Evolutionary conservation across 495 filamentous ascomycete species (phyloP).

Genomic region (Pyrenopolyporus hunteri): DNA sequence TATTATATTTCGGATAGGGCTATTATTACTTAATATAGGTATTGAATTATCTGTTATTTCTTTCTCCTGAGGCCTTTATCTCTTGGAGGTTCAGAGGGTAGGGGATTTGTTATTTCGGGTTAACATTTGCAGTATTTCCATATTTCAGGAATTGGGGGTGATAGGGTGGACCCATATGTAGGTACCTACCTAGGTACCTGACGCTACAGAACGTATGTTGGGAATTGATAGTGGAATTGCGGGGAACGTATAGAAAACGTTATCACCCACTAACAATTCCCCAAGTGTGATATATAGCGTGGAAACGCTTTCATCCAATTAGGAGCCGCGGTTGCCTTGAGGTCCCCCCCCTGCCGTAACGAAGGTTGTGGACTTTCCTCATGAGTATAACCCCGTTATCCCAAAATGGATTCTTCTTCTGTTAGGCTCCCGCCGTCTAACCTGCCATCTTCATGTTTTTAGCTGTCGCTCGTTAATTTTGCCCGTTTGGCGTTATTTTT

Average conservation of each 20-base stretch:
- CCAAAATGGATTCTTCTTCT: neutral
- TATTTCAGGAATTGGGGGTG: no score
- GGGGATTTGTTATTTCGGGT: no score
- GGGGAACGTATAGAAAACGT: neutral
- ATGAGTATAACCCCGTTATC: no score
- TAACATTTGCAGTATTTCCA: no score
- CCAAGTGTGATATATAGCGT: neutral
- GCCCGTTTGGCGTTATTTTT: neutral
- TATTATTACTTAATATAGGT: neutral
- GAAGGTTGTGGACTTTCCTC: no score
- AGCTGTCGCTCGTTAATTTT: neutral
- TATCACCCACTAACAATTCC: conserved; percentile 18
- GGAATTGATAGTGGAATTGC: no score
- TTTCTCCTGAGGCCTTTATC: neutral
- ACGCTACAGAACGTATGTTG: no score
- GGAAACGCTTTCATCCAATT: neutral
- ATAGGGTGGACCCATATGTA: no score
- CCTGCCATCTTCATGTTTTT: neutral
- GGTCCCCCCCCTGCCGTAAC: neutral
- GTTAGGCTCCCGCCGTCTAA: neutral
- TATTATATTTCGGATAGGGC: no score
- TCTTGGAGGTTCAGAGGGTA: neutral
- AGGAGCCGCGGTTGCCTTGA: neutral
- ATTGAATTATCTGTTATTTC: neutral
- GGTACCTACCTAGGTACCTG: no score